Evolutionary conservation across 805 yeast species (phyloP), one percentile per base, ranked within the genome.

Genomic region (Lachancea fermentati): DNA sequence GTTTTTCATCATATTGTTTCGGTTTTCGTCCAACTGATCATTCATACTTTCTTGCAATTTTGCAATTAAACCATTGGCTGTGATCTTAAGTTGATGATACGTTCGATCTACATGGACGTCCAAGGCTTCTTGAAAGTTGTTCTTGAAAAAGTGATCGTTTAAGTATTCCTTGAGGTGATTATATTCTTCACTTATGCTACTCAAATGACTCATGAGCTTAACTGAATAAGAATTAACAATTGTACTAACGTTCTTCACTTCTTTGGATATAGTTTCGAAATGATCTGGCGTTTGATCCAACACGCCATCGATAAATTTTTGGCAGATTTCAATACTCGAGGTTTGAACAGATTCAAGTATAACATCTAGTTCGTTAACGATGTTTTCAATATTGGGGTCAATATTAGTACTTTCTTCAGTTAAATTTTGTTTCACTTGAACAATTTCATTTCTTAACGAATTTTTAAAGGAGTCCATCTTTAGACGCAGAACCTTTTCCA

Each of bases 131-230:
- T 50, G 51, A 37, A 50, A 58, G 39, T 51, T 55, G 37, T 46
- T 56, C 31, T 55, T 57, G 38, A 60, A 58, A 22, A 61, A 55
- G 14, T 58, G 50, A 18, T 50, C 52, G 32, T 54, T 49, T 6
- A 63, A 47, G 36, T 55, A 62, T 17, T 55, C 56, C 31, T 51
- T 58, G 31, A 62, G 46, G 34, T 51, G 55, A 33, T 53, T 57
- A 36, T 55, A 55, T 19, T 60, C 63, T 35, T 60, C 63, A 32
- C 60, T 55, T 7, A 60, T 49, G 42, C 54, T 57, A 26, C 58
- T 55, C 22, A 63, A 41, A 25, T 51, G 56, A 26, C 51, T 55
- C 2, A 57, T 49, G 16, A 60, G 39, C 11, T 51, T 39, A 15
- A 41, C 42, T 26, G 54, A 46, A 34, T 55, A 57, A 6, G 42